A percentile compares a stretch with the other conserved stretches of the same genome.
Evolutionary conservation across 768 basidiomycete genomes (phyloP).

Genomic region (Terana coerulea): DNA sequence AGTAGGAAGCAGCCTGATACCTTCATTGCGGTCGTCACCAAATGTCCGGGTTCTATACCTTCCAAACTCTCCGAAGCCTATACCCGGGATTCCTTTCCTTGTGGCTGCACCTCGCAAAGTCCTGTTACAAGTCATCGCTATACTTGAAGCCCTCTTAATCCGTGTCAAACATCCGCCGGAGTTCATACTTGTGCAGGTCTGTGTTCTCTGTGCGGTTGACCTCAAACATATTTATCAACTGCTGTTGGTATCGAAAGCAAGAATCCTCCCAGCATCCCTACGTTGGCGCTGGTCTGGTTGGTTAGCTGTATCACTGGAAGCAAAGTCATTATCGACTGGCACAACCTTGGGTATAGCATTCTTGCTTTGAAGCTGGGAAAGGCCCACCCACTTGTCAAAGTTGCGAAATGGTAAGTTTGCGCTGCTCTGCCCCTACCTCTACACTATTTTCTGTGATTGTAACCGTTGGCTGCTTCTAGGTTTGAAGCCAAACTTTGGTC

Average conservation of each 20-base stretch:
- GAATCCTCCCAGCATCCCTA: slow-evolving; percentile 98
- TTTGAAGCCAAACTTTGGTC: slow-evolving; percentile 82
- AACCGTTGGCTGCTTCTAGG: slow-evolving; percentile 54
- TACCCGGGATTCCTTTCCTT: slow-evolving; percentile 58
- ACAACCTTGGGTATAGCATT: slow-evolving; percentile 94
- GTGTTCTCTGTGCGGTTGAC: slow-evolving; percentile 19
- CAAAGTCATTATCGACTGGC: slow-evolving; percentile 97
- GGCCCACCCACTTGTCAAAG: slow-evolving; percentile 60
- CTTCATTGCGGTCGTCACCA: slow-evolving; percentile 65
- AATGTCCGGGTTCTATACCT: slow-evolving; percentile 67
- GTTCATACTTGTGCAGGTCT: slow-evolving; percentile 86
- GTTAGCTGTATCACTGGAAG: slow-evolving; percentile 64
- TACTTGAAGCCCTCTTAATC: slow-evolving; percentile 61
- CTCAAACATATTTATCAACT: not conserved
- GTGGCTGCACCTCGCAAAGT: slow-evolving; percentile 83
- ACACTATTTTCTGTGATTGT: not conserved
- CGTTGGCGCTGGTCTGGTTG: slow-evolving; percentile 80
- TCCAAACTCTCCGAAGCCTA: slow-evolving; percentile 51
- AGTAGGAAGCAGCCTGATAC: slow-evolving; percentile 68
- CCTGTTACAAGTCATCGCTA: slow-evolving; percentile 56
- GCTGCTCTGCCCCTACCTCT: too few relatives aligned
- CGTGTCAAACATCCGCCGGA: slow-evolving; percentile 66
- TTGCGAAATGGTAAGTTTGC: slow-evolving; percentile 65
- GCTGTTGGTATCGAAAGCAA: slow-evolving; percentile 29
- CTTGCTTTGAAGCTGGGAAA: slow-evolving; percentile 78